A percentile compares a stretch with the other conserved stretches of the same genome.
These are phyloP conservation scores for Colletotrichum sp. DNA, from an alignment of 2,329 filamentous ascomycete genomes.

Conservation along the genomic window DNA sequence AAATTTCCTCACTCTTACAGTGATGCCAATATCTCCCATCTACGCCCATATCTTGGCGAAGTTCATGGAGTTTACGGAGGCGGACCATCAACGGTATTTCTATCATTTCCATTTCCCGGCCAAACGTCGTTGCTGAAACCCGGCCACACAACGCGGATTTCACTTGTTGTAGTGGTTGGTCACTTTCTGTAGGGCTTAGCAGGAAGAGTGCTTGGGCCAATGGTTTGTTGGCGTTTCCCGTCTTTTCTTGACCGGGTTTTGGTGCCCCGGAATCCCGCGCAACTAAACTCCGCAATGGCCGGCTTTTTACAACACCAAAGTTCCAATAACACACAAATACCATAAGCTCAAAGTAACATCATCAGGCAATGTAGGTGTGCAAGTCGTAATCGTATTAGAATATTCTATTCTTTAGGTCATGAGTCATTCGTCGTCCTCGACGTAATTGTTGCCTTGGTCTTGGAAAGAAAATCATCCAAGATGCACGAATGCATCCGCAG, in stretches of 20 bases:
- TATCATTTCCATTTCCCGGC: not conserved
- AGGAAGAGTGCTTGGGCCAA: not conserved
- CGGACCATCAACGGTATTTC: not conserved
- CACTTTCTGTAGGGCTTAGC: not conserved
- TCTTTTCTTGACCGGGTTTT: not conserved
- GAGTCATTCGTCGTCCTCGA: conserved; percentile 1
- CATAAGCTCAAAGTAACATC: too few relatives aligned
- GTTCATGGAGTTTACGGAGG: not conserved
- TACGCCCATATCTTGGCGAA: not conserved
- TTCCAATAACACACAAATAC: too few relatives aligned
- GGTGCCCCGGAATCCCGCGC: not conserved
- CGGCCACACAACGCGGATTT: not conserved
- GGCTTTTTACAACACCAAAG: not conserved
- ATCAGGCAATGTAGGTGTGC: too few relatives aligned
- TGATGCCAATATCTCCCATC: not conserved
- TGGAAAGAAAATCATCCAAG: not conserved
- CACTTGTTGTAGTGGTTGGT: not conserved
- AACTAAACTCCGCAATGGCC: not conserved
- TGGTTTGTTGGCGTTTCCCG: not conserved
- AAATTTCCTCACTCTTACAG: fast-evolving
- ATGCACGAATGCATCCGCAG: not conserved
- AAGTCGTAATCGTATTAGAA: too few relatives aligned
- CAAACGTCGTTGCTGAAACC: not conserved
- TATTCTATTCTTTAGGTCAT: not conserved
- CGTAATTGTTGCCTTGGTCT: not conserved